Evolutionary conservation across 2,329 filamentous ascomycete species (phyloP).

Genomic region (Xylaria sp.): DNA sequence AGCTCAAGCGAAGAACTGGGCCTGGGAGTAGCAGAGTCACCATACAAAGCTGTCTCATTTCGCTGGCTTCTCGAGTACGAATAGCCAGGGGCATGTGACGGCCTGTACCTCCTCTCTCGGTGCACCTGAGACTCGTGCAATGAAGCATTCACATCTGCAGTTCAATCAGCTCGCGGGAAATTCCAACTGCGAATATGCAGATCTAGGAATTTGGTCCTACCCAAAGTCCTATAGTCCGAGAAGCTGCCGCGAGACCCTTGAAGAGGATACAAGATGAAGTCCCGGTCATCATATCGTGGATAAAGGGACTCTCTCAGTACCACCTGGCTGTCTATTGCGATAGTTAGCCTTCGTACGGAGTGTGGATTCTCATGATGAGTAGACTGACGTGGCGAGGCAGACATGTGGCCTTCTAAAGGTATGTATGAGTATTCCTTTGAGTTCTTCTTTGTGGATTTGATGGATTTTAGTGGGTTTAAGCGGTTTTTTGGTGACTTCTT

Average conservation of each 20-base stretch:
- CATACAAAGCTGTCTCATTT: constrained; percentile 1
- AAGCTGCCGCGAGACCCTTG: constrained; percentile 11
- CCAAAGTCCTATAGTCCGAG: constrained; percentile 20
- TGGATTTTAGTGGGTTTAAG: constrained; percentile 29
- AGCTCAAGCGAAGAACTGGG: constrained; percentile 10
- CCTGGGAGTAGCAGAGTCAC: background rate
- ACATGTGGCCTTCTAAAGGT: constrained; percentile 28
- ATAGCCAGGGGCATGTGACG: constrained; percentile 7
- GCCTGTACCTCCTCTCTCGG: constrained; percentile 20
- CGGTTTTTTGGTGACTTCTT: constrained; percentile 32
- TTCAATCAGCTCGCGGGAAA: constrained; percentile 20
- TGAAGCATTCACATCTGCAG: constrained; percentile 25
- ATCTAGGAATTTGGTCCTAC: constrained; percentile 24
- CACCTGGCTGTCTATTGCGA: constrained; percentile 28
- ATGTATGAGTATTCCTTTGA: constrained; percentile 31
- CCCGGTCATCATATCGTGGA: constrained; percentile 18
- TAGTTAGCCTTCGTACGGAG: constrained; percentile 25
- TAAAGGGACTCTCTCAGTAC: constrained; percentile 11
- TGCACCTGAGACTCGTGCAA: constrained; percentile 14
- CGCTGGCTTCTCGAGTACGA: constrained; percentile 15
- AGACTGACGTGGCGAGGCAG: constrained; percentile 36
- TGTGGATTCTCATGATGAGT: constrained; percentile 18
- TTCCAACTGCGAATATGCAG: constrained; percentile 11
- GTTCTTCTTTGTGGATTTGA: constrained; percentile 37
- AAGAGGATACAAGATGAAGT: constrained; percentile 16